Conservation (phyloP, 2,329 filamentous ascomycete genomes). For the Diaporthe sp. region DNA sequence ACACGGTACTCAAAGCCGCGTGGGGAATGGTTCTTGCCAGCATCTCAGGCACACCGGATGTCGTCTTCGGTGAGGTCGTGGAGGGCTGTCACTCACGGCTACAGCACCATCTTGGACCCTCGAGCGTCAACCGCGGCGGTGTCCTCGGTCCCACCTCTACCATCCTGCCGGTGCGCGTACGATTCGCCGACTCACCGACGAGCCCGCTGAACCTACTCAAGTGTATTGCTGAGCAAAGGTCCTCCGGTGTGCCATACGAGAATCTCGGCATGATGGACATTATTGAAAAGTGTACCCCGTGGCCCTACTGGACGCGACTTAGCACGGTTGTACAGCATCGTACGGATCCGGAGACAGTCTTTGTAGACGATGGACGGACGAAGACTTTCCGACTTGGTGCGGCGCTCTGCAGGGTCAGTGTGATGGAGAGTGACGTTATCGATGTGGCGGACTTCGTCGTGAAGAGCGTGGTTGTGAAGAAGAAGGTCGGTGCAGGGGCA, state of each 20-base stretch:
- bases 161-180: constrained; percentile 63
- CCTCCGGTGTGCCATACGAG: constrained; percentile 62
- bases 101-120: constrained; percentile 44
- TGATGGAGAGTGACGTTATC: constrained; percentile 56
- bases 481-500: not conserved
- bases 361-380: constrained; percentile 51
- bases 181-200: constrained; percentile 58
- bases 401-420: constrained; percentile 59
- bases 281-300: constrained; percentile 66
- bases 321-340: constrained; percentile 68
- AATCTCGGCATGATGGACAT: constrained; percentile 66
- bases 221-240: constrained; percentile 63
- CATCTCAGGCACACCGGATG: constrained; percentile 62
- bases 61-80: constrained; percentile 69
- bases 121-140: constrained; percentile 68
- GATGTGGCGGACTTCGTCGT: constrained; percentile 62
- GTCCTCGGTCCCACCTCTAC: constrained; percentile 64
- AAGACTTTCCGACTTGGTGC: constrained; percentile 60
- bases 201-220: constrained; percentile 64
- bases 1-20: constrained; percentile 68
- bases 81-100: constrained; percentile 61
- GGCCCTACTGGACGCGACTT: constrained; percentile 67
- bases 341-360: constrained; percentile 52
- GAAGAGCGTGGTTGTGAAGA: constrained; percentile 51
- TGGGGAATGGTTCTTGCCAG: constrained; percentile 70